Evolutionary conservation across 2,329 filamentous ascomycete species (phyloP), one percentile per base, ranked within the genome.

Genomic region (Aspergillus sp.): DNA sequence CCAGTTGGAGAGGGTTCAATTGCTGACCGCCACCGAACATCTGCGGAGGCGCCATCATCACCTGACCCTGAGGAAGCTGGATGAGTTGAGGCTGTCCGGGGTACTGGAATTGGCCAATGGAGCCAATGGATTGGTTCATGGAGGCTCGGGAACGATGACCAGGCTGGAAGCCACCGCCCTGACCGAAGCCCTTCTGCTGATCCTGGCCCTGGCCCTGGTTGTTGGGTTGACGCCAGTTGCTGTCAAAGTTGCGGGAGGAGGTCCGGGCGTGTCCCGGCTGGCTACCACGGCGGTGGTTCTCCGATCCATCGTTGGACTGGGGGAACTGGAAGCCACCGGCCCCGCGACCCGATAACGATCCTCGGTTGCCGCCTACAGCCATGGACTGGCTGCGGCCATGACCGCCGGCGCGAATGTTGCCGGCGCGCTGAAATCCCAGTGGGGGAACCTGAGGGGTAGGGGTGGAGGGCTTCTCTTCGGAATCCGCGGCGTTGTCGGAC

Each of bases 151-250:
- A 77, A 57, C 94, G 90, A 73, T 99, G 94, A 41, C 93, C 90
- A 33, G 93, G 92, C 72, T 96, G 93, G 79, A 97, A 97, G 49
- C 83, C 70, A 83, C 86, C 64, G 59, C 85, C 84, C 73, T 90
- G 86, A 65, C 81, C 80, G 67, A 86, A 86, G 64, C 81, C 83
- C 64, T 80, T 81, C 5, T 48, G 38, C 22, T 52, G 50, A 22
- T 79, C 79, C 62, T 78, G 78, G 55, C 73, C 73, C 54, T 76
- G 76, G 47, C 57, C 62, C 60, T 76, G 73, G 61, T 75, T 77
- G 58, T 82, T 82, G 62, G 89, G 92, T 66, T 91, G 95, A 65
- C 94, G 89, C 94, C 94, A 99, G 75, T 99, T 99, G 65, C 92
- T 87, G 62, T 99, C 94, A 67, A 97, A 97, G 75, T 97, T 99